Evolutionary conservation across 345 rosid genomes (phyloP).

Genomic region (Populus ilicifolia): DNA sequence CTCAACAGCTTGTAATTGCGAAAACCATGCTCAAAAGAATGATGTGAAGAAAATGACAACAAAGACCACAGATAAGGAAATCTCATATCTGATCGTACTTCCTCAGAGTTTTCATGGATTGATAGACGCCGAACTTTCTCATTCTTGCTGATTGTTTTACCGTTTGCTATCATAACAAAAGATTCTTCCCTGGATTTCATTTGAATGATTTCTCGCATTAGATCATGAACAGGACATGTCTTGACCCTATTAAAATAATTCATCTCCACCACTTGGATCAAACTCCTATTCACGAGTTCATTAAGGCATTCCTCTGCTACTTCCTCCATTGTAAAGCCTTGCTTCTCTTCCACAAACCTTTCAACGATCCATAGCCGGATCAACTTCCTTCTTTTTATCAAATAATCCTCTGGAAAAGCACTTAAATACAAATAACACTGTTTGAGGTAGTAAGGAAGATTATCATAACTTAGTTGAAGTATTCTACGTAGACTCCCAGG

Average conservation of each 20-base stretch:
- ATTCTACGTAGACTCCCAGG: background rate
- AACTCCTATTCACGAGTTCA: conserved; percentile 12
- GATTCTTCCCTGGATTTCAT: conserved; percentile 8
- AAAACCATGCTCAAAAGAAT: background rate
- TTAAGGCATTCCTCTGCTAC: conserved; percentile 11
- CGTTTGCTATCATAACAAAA: background rate
- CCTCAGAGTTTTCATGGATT: background rate
- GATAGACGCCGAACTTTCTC: conserved; percentile 2
- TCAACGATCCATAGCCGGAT: conserved; percentile 9
- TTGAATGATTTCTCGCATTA: conserved; percentile 4
- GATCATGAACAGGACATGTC: conserved; percentile 8
- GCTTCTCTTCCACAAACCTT: conserved; percentile 2
- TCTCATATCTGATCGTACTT: background rate
- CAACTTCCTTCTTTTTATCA: background rate
- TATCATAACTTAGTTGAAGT: background rate
- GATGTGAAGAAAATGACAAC: background rate
- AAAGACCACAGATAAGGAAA: conserved; percentile 3
- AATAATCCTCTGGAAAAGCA: conserved; percentile 12
- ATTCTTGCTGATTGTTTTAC: background rate
- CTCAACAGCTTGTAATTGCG: background rate
- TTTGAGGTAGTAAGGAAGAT: conserved; percentile 2
- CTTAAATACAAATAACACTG: conserved; percentile 7
- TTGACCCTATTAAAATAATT: background rate
- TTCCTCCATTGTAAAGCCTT: conserved; percentile 4
- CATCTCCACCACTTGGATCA: conserved; percentile 9